Evolutionary conservation across 495 filamentous ascomycete genomes (phyloP), one percentile per base, ranked within the genome.

Genomic region (Penicillium steckii): DNA sequence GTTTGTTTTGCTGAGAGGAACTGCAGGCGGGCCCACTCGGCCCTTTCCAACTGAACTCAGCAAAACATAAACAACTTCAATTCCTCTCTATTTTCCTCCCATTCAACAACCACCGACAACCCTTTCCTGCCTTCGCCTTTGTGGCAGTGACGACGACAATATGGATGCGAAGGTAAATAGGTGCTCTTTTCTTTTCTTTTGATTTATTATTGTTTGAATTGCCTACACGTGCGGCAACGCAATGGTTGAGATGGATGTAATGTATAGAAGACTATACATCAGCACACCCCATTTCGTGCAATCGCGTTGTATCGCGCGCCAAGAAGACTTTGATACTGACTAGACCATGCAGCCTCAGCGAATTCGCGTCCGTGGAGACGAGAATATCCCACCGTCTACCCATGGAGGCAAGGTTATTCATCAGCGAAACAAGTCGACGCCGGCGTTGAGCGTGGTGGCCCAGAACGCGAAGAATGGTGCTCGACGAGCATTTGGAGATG

Each of bases 391-490:
- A 19, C 75, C 82, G 17, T 68, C 72, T 19, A 50, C 72, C n/a
- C 64, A 71, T 13, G 54, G 74, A 41, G 77, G 78, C 55, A 89
- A 85, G 65, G 67, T 80, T 23, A 68, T 88, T 49, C 89, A 91
- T 57, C 86, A 93, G 60, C 86, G 85, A 22, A 86, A 90, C 73
- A 95, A 92, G 69, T 94, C 90, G 1, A 85, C 83, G 8, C 79
- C 88, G 18, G 87, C 85, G 38, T 70, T 91, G 40, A 82, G 79
- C 40, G 71, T 74, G 21, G 70, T 84, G 54, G 56, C 77, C 13
- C 73, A 81, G 41, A 80, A 77, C 44, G 79, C 78, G 24, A 93
- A 88, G 68, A 81, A 81, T 45, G 81, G 78, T 33, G 75, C 85
- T 21, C 90, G 90, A 72, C 82, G 90, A 52, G 85, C 82, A 13